Percentiles rank a stretch among this genome's conserved stretches.
These are phyloP conservation scores for Candida schatavii DNA, from an alignment of 805 yeast genomes.

Conservation along the genomic window DNA sequence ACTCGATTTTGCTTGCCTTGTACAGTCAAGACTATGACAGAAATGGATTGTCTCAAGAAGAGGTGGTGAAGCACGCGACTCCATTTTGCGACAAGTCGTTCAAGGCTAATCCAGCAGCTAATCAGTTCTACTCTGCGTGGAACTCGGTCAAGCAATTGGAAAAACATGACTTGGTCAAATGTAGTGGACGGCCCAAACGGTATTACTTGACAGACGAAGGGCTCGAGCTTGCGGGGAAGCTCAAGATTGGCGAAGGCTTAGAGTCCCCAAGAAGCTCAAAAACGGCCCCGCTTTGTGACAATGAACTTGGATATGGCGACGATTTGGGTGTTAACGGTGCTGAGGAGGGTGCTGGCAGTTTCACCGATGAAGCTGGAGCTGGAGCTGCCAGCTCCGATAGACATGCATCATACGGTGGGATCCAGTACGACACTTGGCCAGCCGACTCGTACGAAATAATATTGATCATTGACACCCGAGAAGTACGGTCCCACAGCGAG, in stretches of 20 bases:
- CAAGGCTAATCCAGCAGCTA: conserved; percentile 54
- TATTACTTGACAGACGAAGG: conserved; percentile 75
- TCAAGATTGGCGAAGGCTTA: conserved; percentile 47
- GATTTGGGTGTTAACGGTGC: neutral
- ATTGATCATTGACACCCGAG: conserved; percentile 77
- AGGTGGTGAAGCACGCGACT: conserved; percentile 52
- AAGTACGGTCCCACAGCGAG: conserved; percentile 64
- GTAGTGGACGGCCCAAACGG: conserved; percentile 55
- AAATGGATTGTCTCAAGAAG: conserved; percentile 63
- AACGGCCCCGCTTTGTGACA: neutral
- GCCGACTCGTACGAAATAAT: conserved; percentile 56
- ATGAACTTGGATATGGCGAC: neutral
- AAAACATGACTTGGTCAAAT: conserved; percentile 55
- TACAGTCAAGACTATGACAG: conserved; percentile 44
- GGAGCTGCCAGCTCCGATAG: conserved; percentile 1
- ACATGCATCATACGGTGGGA: conserved; percentile 19
- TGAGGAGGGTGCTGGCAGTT: neutral
- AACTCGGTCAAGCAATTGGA: conserved; percentile 59
- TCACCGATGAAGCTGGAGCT: neutral
- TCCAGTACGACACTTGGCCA: conserved; percentile 56
- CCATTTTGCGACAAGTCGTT: conserved; percentile 59
- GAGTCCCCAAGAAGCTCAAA: conserved; percentile 8
- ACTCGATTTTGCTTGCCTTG: conserved; percentile 70
- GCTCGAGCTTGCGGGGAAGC: conserved; percentile 51
- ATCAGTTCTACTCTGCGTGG: conserved; percentile 77